These are phyloP conservation scores for Elaeagnus macrophylla DNA, from an alignment of 306 rosid species.

Conservation along the genomic window DNA sequence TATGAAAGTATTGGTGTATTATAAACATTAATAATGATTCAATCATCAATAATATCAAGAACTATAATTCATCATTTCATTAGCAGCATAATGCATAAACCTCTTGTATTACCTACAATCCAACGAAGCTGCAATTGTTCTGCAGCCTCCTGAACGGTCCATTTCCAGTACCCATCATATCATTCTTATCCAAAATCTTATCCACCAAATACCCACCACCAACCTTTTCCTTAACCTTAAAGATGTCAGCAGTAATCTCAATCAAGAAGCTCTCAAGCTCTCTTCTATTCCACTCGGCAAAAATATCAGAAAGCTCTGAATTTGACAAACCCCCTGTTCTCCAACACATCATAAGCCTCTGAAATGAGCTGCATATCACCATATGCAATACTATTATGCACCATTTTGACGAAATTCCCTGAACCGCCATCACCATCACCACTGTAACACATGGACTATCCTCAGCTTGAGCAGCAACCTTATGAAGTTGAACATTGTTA, in stretches of 20 bases:
- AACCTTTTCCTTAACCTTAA: conserved; percentile 48
- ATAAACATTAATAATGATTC: too few species aligned
- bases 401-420: conserved; percentile 29
- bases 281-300: conserved; percentile 31
- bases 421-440: conserved; percentile 34
- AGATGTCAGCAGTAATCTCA: conserved; percentile 48
- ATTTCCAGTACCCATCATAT: conserved; percentile 79
- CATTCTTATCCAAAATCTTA: conserved; percentile 66
- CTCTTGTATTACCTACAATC: conserved; percentile 22
- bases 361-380: conserved; percentile 39
- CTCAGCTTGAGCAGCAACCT: conserved; percentile 37
- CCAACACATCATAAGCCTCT: conserved; percentile 29
- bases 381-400: conserved; percentile 31
- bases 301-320: conserved; percentile 27
- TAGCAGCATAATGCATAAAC: too few species aligned
- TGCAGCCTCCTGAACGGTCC: conserved; percentile 83
- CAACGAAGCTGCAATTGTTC: conserved; percentile 71
- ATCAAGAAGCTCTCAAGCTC: conserved; percentile 36
- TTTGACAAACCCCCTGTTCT: conserved; percentile 24
- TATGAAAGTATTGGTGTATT: too few species aligned
- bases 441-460: conserved; percentile 29
- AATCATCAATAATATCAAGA: too few species aligned
- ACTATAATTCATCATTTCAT: too few species aligned
- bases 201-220: conserved; percentile 63
- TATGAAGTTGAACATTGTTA: conserved; percentile 27